A percentile compares a stretch with the other conserved stretches of the same genome.
These are phyloP conservation scores for Alternaria solani DNA, from an alignment of 2,329 filamentous ascomycete species.

Conservation along the genomic window DNA sequence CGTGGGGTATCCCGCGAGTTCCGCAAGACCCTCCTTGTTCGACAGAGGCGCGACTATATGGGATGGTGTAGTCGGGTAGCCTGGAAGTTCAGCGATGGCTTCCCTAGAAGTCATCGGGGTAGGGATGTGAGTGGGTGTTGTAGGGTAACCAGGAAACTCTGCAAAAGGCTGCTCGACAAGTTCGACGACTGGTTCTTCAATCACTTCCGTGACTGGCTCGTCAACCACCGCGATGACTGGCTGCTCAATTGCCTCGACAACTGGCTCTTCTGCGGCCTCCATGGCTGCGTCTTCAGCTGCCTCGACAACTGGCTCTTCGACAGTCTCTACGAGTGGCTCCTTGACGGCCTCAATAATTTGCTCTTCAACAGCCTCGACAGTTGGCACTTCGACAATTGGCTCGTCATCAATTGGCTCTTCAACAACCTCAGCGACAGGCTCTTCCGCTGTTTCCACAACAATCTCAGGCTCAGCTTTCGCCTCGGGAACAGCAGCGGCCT, in stretches of 20 bases:
- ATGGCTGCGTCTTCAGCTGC: not conserved
- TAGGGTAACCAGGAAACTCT: slow-evolving; percentile 23
- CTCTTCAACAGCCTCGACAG: not conserved
- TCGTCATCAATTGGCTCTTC: no score
- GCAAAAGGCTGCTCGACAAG: slow-evolving; percentile 31
- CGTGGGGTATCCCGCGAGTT: slow-evolving; percentile 32
- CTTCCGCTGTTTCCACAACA: slow-evolving; percentile 17
- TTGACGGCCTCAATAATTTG: not conserved
- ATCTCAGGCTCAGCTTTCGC: slow-evolving; percentile 22
- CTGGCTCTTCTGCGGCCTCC: not conserved
- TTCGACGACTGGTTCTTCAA: not conserved
- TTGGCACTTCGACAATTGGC: slow-evolving; percentile 24
- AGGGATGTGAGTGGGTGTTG: slow-evolving; percentile 25
- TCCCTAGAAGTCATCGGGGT: slow-evolving; percentile 28
- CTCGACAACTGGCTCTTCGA: not conserved
- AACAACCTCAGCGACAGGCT: not conserved
- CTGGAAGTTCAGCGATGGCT: slow-evolving; percentile 27
- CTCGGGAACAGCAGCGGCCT: slow-evolving; percentile 21
- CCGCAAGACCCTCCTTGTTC: slow-evolving; percentile 26
- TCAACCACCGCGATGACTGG: not conserved
- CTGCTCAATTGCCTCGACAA: not conserved
- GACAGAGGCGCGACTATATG: slow-evolving; percentile 30
- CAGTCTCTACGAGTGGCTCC: not conserved
- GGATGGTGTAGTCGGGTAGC: slow-evolving; percentile 35
- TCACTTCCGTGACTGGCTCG: not conserved